Base-by-base conservation (phyloP, 768 basidiomycete species). In the Russula emetica region DNA sequence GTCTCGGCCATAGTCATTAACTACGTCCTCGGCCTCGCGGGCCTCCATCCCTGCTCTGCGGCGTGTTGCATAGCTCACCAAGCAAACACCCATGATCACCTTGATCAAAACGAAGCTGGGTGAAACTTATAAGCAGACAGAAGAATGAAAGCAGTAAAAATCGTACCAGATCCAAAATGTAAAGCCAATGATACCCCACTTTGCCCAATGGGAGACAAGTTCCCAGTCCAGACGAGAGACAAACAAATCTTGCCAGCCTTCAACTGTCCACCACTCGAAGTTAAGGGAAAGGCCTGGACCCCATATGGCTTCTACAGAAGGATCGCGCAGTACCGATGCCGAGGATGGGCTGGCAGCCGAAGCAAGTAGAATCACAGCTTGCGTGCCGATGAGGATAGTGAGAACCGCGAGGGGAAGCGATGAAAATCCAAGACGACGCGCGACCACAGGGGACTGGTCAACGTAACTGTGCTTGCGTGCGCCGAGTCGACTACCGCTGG, bases 401-500 rank as follows among this genome's bases (percentile, higher is more conserved):
- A 98, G 80, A 26, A 92, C 92, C 0, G 94, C 93, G 2, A 98
- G 81, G 0, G 97, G 97, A 24, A 98, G 79, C 0, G 94, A 85
- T 2, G 97, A 90, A 73, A 98, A 97, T 18, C 97, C 97, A 10
- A 99, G 80, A 7, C 97, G 85, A 3, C 96, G 88, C 1, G 95
- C 92, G 36, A 98, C 93, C 6, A 95, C 81, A 7, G 95, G 95
- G 1, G 95, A 95, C 72, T 97, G 95, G 71, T 99, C 97, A 22
- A 97, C 92, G 64, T 95, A 94, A 2, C 88, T 81, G 72, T 94
- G 92, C 87, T 94, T 94, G 49, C 88, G 82, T 11, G 83, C 82
- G 30, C 84, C 82, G 28, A 82, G 79, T 50, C 90, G 79, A 66
- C 86, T 88, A 55, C 84, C 88, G 66, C 88, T 88, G 7, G 94